Conservation (phyloP, 1,284 basidiomycete genomes). For the Pulveroboletus sp. region DNA sequence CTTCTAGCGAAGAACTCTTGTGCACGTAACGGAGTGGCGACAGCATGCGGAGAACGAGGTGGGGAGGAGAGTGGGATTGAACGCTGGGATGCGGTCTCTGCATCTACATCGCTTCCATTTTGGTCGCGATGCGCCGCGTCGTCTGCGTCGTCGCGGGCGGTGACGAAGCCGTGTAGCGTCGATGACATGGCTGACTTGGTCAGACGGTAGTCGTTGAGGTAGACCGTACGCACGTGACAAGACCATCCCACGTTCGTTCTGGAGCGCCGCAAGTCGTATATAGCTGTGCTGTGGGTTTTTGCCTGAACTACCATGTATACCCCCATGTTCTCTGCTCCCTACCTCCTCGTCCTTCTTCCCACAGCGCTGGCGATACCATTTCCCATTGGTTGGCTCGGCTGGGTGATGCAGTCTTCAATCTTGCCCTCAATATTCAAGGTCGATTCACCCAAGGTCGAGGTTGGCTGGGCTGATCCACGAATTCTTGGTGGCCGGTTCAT, state of each 20-base stretch:
- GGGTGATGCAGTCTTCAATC: slow-evolving; percentile 16
- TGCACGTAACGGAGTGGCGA: slow-evolving; percentile 30
- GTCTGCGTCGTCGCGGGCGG: slow-evolving; percentile 3
- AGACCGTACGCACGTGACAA: slow-evolving; percentile 16
- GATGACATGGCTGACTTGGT: slow-evolving; percentile 15
- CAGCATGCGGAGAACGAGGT: slow-evolving; percentile 41
- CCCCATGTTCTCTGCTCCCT: slow-evolving; percentile 14
- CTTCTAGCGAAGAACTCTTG: slow-evolving; percentile 40
- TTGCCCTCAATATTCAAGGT: slow-evolving; percentile 2
- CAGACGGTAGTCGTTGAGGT: not conserved
- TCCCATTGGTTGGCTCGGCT: slow-evolving; percentile 6
- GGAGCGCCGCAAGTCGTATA: not conserved
- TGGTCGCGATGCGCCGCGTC: slow-evolving; percentile 5
- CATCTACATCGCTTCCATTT: slow-evolving; percentile 44
- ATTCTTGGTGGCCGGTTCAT: slow-evolving; percentile 64
- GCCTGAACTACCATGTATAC: not conserved
- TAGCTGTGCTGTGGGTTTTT: slow-evolving; percentile 1
- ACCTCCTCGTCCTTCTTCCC: slow-evolving; percentile 14
- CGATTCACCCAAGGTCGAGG: slow-evolving; percentile 16
- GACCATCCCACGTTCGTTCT: not conserved
- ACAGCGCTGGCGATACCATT: slow-evolving; percentile 22
- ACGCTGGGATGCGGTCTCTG: slow-evolving; percentile 75
- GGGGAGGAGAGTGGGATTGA: slow-evolving; percentile 73
- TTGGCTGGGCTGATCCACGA: slow-evolving; percentile 70
- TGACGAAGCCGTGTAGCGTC: slow-evolving; percentile 8